Base-by-base conservation (phyloP, 2,329 filamentous ascomycete genomes). In the Colletotrichum sidae region DNA sequence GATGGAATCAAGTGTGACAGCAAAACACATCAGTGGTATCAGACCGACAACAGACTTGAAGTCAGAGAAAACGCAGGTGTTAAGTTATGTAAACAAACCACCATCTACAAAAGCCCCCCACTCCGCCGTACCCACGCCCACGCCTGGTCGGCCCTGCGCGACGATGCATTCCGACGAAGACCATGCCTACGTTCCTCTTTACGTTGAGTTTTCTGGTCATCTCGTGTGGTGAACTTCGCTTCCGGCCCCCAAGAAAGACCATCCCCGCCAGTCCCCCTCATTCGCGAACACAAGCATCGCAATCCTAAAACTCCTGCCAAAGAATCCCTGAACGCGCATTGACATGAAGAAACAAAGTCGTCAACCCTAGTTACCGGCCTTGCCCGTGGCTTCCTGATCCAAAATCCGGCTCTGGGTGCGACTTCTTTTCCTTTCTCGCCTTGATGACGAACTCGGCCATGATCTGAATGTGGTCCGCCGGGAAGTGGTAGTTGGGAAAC, bases 401-500 rank as follows among this genome's bases (percentile, higher is more conserved):
- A 78, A 89, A 90, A 76, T 90, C 87, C 55, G 84, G 85, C 71
- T 91, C 88, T 56, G 86, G 81, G 47, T 50, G 64, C 72, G 85
- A 81, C 78, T 93, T 93, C 81, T 90, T 91, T 58, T 95, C 92
- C 81, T 96, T 96, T 72, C 92, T 88, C 42, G 89, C 86, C 82
- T 97, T 97, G 82, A 97, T 91, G 71, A 92, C 88, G 78, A 97
- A 96, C 76, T 97, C 92, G 57, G 92, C 91, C 84, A 94, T 90
- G 74, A 97, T 88, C 74, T 94, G 92, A 72, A 97, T 88, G 77
- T 97, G 94, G 75, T 97, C 94, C 71, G 92, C 93, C 1, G 94
- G 94, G 84, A 96, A 97, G 80, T 97, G 94, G 80, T 93, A 95
- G 77, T 96, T 94, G 17, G 94, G 94, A 79, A 97, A 97, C 0